Percentiles rank a stretch among this genome's conserved stretches.
Conservation (phyloP, 352 stramenopile genomes). For the Pythium vanterpoolii region DNA sequence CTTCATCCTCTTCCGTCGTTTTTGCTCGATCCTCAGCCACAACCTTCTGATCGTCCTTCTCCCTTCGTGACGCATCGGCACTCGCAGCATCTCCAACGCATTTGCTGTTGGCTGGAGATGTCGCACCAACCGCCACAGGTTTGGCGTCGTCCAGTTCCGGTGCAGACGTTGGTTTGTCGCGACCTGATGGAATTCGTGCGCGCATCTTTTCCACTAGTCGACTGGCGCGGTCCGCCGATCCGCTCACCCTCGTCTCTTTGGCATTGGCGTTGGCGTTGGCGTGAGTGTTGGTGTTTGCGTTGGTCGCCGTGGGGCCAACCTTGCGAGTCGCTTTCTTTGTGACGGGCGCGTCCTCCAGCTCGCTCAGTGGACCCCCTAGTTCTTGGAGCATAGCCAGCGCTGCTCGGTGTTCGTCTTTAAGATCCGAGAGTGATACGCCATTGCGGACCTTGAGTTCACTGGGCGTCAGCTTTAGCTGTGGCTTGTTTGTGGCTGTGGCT, state of each 20-base stretch:
- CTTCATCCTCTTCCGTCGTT: constrained; percentile 21
- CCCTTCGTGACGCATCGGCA: background rate
- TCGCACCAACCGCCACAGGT: background rate
- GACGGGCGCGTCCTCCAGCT: constrained; percentile 17
- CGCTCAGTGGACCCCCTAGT: constrained; percentile 52
- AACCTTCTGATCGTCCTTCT: background rate
- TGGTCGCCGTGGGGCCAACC: background rate
- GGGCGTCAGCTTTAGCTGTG: background rate
- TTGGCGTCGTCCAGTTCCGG: background rate
- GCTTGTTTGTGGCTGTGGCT: background rate
- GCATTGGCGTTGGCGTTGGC: background rate
- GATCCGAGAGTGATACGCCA: constrained; percentile 61
- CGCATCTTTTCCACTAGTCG: constrained; percentile 56
- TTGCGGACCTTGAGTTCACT: constrained; percentile 37
- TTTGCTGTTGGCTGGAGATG: background rate
- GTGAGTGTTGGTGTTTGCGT: background rate
- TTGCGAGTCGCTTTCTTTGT: constrained; percentile 9
- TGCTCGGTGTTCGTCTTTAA: constrained; percentile 73
- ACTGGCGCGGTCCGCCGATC: constrained; percentile 15
- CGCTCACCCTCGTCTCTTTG: background rate
- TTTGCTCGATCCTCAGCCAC: too few relatives aligned
- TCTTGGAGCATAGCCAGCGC: constrained; percentile 72
- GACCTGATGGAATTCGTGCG: constrained; percentile 40
- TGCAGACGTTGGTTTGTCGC: constrained; percentile 17
- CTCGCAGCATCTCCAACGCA: background rate